These are phyloP conservation scores for Camellia lanceoleosa DNA, from an alignment of 148 eudicot genomes.

Conservation along the genomic window DNA sequence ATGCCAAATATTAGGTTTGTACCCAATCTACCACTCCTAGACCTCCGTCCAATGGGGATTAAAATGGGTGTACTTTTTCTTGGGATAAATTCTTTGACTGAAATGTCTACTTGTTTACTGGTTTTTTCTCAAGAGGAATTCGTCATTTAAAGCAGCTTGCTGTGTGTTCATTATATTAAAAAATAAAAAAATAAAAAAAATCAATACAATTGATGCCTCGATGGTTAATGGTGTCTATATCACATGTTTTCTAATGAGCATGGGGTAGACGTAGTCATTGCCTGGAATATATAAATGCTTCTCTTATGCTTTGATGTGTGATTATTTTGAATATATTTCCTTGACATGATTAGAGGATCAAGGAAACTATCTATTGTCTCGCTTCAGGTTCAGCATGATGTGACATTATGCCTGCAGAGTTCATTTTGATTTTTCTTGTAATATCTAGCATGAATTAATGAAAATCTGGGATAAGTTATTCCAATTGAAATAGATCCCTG, in stretches of 20 bases:
- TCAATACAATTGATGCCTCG: no score
- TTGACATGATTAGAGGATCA: neutral
- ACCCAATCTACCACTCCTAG: no score
- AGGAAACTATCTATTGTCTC: neutral
- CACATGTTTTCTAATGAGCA: neutral
- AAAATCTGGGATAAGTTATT: no score
- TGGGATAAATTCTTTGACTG: neutral
- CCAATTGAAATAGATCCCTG: no score
- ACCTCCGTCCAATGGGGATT: no score
- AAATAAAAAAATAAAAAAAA: no score
- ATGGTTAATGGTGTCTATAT: no score
- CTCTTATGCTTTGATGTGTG: neutral
- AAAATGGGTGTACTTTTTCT: neutral
- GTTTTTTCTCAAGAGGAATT: neutral
- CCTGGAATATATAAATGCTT: neutral
- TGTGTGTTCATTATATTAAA: no score
- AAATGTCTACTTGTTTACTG: neutral
- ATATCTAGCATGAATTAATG: no score
- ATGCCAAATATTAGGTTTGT: no score
- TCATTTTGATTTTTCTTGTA: neutral
- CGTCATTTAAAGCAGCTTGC: neutral
- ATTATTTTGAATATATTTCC: neutral
- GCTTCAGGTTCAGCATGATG: neutral
- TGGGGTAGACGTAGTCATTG: neutral
- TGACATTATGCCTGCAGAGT: neutral